Conservation (phyloP, 108 stramenopile species). For the Nannochloropsis gaditana region DNA sequence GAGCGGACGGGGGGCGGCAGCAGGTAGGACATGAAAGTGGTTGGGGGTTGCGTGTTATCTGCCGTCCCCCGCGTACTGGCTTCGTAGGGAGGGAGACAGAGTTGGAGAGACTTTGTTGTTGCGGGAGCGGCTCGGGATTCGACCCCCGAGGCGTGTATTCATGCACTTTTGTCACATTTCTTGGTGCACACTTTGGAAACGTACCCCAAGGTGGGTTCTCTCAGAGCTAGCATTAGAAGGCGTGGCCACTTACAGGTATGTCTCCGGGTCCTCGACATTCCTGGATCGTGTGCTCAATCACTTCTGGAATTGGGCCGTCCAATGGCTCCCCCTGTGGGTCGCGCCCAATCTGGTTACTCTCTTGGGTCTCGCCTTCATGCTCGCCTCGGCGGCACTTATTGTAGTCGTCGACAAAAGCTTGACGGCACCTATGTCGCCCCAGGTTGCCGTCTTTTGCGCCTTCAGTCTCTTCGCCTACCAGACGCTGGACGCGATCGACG, state of each 20-base stretch:
- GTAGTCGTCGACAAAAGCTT: slow-evolving; percentile 56
- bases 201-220: slow-evolving; percentile 17
- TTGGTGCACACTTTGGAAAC: neutral
- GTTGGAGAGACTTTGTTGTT: too few species aligned
- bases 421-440: slow-evolving; percentile 58
- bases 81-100: too few species aligned
- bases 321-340: slow-evolving; percentile 70
- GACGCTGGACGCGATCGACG: slow-evolving; percentile 92
- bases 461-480: slow-evolving; percentile 44
- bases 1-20: too few species aligned
- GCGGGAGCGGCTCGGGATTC: too few species aligned
- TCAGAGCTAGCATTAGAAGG: slow-evolving; percentile 30
- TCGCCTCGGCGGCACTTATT: slow-evolving; percentile 56
- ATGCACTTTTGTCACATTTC: too few species aligned
- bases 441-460: slow-evolving; percentile 47
- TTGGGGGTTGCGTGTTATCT: too few species aligned
- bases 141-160: too few species aligned
- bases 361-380: slow-evolving; percentile 65
- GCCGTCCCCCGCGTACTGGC: too few species aligned
- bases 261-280: slow-evolving; percentile 30
- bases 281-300: slow-evolving; percentile 62
- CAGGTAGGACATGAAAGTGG: too few species aligned
- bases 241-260: slow-evolving; percentile 39
- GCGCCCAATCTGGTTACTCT: slow-evolving; percentile 84
- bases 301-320: slow-evolving; percentile 68